These are phyloP conservation scores for Exophiala oligosperma DNA, from an alignment of 2,329 filamentous ascomycete species.

Conservation along the genomic window DNA sequence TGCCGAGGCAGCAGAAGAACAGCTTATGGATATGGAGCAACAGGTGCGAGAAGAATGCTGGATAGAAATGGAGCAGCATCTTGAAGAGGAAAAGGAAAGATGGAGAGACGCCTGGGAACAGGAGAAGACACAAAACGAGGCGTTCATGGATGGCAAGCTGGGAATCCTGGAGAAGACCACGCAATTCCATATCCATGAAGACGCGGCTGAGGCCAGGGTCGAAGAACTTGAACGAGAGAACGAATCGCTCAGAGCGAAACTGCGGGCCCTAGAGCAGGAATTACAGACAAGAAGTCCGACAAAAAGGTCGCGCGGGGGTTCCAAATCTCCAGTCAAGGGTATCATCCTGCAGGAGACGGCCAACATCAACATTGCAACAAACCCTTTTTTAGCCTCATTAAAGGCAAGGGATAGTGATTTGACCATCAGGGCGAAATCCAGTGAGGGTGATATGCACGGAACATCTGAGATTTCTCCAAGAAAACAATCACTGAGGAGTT, in stretches of 20 bases:
- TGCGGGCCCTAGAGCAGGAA: constrained; percentile 66
- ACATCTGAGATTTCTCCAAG: constrained; percentile 26
- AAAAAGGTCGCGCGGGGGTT: constrained; percentile 44
- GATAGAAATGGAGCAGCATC: constrained; percentile 75
- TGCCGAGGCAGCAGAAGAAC: constrained; percentile 62
- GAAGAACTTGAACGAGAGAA: constrained; percentile 72
- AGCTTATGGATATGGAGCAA: constrained; percentile 74
- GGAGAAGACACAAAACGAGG: constrained; percentile 66
- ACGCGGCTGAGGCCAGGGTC: constrained; percentile 50
- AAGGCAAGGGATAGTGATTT: constrained; percentile 20
- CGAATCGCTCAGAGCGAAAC: constrained; percentile 64
- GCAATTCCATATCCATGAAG: constrained; percentile 43
- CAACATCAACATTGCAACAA: constrained; percentile 25
- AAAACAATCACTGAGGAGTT: constrained; percentile 27
- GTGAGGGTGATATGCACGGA: constrained; percentile 12
- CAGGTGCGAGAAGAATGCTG: constrained; percentile 87
- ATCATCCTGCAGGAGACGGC: constrained; percentile 23
- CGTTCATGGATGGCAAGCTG: constrained; percentile 85
- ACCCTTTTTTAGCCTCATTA: constrained; percentile 26
- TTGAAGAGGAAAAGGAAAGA: constrained; percentile 73
- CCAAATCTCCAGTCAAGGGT: constrained; percentile 22
- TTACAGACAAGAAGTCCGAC: constrained; percentile 63
- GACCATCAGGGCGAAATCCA: constrained; percentile 16
- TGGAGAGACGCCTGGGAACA: constrained; percentile 78
- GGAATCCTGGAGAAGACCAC: constrained; percentile 62